These are phyloP conservation scores for Xylogone sp. DNA, from an alignment of 2,329 filamentous ascomycete species.

Conservation along the genomic window DNA sequence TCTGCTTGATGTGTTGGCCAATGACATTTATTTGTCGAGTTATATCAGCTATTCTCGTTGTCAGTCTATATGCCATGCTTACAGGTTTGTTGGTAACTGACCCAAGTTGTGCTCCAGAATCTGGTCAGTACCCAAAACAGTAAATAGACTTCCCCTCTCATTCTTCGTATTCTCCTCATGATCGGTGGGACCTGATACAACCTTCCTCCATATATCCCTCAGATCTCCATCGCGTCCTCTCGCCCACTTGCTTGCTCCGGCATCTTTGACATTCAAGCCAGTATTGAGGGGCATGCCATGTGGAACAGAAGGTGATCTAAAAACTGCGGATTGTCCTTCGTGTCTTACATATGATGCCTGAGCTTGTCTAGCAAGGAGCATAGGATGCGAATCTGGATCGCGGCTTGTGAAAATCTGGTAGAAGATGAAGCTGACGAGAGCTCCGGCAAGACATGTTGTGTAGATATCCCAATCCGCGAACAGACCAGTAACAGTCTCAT, in stretches of 20 bases:
- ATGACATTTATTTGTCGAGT: slow-evolving; percentile 85
- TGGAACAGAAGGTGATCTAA: slow-evolving; percentile 78
- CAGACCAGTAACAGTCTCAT: slow-evolving; percentile 65
- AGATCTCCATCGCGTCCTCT: slow-evolving; percentile 83
- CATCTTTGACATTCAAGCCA: slow-evolving; percentile 78
- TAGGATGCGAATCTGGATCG: slow-evolving; percentile 88
- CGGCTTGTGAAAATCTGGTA: slow-evolving; percentile 67
- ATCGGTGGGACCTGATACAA: slow-evolving; percentile 58
- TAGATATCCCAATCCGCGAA: slow-evolving; percentile 79
- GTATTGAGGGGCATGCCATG: slow-evolving; percentile 77
- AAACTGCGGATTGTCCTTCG: slow-evolving; percentile 79
- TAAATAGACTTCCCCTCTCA: slow-evolving; percentile 68
- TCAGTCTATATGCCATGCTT: slow-evolving; percentile 1
- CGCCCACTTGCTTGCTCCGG: slow-evolving; percentile 77
- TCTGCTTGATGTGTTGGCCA: slow-evolving; percentile 70
- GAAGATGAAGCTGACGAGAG: slow-evolving; percentile 63
- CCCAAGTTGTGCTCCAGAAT: slow-evolving; percentile 68
- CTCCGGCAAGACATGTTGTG: slow-evolving; percentile 67
- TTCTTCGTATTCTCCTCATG: slow-evolving; percentile 57
- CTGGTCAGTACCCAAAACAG: slow-evolving; percentile 72
- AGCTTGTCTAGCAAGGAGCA: slow-evolving; percentile 83
- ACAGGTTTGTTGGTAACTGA: slow-evolving; percentile 27
- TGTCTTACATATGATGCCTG: slow-evolving; percentile 75
- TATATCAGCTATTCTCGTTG: slow-evolving; percentile 54
- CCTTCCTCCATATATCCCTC: slow-evolving; percentile 83